Conservation (phyloP, 2,329 filamentous ascomycete species). For the Exophiala oligosperma region DNA sequence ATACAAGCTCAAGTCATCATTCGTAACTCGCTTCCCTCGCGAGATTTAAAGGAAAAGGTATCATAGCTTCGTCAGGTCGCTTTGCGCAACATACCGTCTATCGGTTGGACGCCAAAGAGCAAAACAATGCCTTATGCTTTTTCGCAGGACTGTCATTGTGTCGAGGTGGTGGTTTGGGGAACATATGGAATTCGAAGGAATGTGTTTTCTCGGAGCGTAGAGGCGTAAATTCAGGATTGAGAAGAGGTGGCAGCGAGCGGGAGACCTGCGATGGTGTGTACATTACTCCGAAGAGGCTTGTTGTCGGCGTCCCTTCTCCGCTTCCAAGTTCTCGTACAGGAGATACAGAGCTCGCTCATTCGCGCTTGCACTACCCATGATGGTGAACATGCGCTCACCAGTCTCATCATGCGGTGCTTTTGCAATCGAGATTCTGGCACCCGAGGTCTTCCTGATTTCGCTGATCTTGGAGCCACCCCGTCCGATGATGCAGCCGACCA, state of each 20-base stretch:
- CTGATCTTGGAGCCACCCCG: slow-evolving; percentile 95
- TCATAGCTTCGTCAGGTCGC: slow-evolving; percentile 30
- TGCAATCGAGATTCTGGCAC: slow-evolving; percentile 94
- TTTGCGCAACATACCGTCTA: slow-evolving; percentile 30
- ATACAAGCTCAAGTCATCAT: slow-evolving; percentile 27
- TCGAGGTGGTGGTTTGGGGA: slow-evolving; percentile 8
- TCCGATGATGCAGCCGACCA: slow-evolving; percentile 99
- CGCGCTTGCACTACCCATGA: slow-evolving; percentile 89
- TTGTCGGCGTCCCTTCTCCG: slow-evolving; percentile 97
- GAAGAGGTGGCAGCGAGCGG: neutral
- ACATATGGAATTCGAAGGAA: slow-evolving; percentile 17
- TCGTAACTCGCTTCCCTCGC: slow-evolving; percentile 29
- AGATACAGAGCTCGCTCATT: slow-evolving; percentile 97
- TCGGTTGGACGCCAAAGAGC: slow-evolving; percentile 28
- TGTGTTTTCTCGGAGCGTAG: slow-evolving; percentile 20
- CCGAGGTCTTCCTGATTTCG: slow-evolving; percentile 95
- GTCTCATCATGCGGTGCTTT: slow-evolving; percentile 97
- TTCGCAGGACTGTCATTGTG: slow-evolving; percentile 17
- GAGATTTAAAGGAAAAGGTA: slow-evolving; percentile 25
- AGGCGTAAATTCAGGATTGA: slow-evolving; percentile 1
- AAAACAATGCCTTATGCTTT: slow-evolving; percentile 29
- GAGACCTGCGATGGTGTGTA: neutral
- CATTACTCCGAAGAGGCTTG: slow-evolving; percentile 64
- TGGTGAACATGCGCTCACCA: slow-evolving; percentile 99
- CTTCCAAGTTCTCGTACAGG: slow-evolving; percentile 97